These are phyloP conservation scores for Colletotrichum spaethianum DNA, from an alignment of 2,329 filamentous ascomycete genomes.

Conservation along the genomic window DNA sequence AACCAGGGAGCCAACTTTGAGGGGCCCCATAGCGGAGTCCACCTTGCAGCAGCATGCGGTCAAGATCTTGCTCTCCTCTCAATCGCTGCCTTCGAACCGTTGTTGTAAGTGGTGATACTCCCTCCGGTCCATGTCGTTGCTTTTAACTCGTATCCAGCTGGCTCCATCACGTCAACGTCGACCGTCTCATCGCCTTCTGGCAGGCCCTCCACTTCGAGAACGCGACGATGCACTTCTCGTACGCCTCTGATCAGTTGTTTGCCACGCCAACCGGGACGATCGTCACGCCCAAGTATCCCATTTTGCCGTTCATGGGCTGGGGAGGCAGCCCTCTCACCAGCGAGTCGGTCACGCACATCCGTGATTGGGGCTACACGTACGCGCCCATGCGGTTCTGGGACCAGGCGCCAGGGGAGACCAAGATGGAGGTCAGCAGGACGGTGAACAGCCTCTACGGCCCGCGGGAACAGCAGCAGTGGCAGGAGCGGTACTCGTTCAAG, in stretches of 20 bases:
- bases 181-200: constrained; percentile 74
- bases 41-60: constrained; percentile 55
- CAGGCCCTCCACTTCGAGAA: constrained; percentile 59
- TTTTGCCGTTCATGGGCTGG: constrained; percentile 65
- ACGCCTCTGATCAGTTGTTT: constrained; percentile 55
- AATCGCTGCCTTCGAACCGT: constrained; percentile 61
- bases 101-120: constrained; percentile 56
- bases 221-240: constrained; percentile 53
- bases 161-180: constrained; percentile 71
- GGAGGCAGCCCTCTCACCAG: constrained; percentile 60
- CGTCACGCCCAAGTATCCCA: constrained; percentile 60
- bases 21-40: constrained; percentile 59
- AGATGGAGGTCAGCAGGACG: constrained; percentile 70
- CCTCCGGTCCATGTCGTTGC: not conserved
- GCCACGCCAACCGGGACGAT: constrained; percentile 55
- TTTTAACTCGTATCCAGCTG: constrained; percentile 51
- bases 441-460: constrained; percentile 67
- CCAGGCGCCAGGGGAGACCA: constrained; percentile 70
- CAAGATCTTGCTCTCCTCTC: constrained; percentile 54
- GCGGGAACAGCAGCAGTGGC: not conserved
- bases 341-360: constrained; percentile 50
- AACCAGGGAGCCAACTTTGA: constrained; percentile 58
- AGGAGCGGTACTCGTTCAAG: constrained; percentile 13
- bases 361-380: constrained; percentile 58
- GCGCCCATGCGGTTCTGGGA: constrained; percentile 61